These are phyloP conservation scores for Corniculantispora saksenae DNA, from an alignment of 2,329 filamentous ascomycete species.

Conservation along the genomic window DNA sequence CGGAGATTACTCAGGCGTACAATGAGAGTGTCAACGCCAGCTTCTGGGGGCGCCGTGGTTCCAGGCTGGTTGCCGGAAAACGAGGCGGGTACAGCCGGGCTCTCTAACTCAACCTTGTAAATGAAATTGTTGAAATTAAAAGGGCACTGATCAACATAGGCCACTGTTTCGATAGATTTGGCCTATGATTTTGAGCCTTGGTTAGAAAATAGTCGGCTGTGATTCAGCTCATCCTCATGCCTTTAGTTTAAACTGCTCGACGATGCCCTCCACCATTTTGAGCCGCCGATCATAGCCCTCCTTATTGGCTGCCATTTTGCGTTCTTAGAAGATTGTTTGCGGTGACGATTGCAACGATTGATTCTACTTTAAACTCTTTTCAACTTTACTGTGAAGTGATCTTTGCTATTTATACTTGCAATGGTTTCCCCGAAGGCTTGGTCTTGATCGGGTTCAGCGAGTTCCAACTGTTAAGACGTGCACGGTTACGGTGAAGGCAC, in stretches of 20 bases:
- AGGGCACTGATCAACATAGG: slow-evolving; percentile 23
- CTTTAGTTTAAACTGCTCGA: slow-evolving; percentile 20
- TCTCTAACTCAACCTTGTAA: slow-evolving; percentile 25
- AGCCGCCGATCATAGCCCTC: slow-evolving; percentile 23
- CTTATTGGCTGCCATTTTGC: slow-evolving; percentile 17
- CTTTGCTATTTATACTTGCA: not conserved
- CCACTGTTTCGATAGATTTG: slow-evolving; percentile 23
- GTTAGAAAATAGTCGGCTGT: not conserved
- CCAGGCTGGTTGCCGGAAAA: slow-evolving; percentile 23
- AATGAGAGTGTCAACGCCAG: slow-evolving; percentile 23
- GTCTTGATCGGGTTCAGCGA: not conserved
- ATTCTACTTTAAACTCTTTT: not conserved
- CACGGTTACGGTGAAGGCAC: not conserved
- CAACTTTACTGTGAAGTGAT: not conserved
- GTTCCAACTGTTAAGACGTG: not conserved
- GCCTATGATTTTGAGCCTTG: slow-evolving; percentile 13
- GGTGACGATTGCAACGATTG: not conserved
- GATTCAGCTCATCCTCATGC: not conserved
- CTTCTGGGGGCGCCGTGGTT: slow-evolving; percentile 17
- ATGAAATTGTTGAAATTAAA: slow-evolving; percentile 30
- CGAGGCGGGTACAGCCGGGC: slow-evolving; percentile 15
- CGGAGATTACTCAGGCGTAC: slow-evolving; percentile 29
- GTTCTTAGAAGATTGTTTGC: not conserved
- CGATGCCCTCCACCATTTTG: slow-evolving; percentile 19
- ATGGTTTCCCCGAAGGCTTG: not conserved